Evolutionary conservation across 2,329 filamentous ascomycete species (phyloP).

Genomic region (Dactylellina parvicollis): DNA sequence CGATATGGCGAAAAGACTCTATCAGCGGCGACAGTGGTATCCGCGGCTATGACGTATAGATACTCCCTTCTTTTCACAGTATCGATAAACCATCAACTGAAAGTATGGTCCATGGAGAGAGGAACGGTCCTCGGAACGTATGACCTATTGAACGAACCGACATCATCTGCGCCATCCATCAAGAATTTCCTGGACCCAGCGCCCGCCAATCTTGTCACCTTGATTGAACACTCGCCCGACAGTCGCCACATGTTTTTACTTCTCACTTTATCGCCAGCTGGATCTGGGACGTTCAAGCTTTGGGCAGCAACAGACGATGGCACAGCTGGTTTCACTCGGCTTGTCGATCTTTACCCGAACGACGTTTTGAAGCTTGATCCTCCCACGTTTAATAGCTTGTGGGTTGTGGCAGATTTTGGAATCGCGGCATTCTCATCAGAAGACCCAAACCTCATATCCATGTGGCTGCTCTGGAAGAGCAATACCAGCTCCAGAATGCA

Average conservation of each 20-base stretch:
- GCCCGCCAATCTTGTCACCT: constrained; percentile 56
- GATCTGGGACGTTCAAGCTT: constrained; percentile 91
- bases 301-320: constrained; percentile 74
- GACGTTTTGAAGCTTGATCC: constrained; percentile 73
- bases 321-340: constrained; percentile 54
- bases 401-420: constrained; percentile 81
- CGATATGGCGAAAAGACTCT: constrained; percentile 57
- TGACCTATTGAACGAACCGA: constrained; percentile 75
- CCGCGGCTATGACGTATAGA: constrained; percentile 60
- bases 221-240: constrained; percentile 63
- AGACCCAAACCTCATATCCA: constrained; percentile 67
- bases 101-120: constrained; percentile 86
- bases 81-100: constrained; percentile 86
- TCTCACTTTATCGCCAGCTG: constrained; percentile 86
- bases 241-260: constrained; percentile 69
- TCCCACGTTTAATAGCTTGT: constrained; percentile 77
- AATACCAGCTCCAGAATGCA: constrained; percentile 81
- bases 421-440: constrained; percentile 66
- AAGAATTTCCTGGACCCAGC: constrained; percentile 58
- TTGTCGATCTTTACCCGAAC: constrained; percentile 75
- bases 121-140: constrained; percentile 79
- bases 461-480: constrained; percentile 87
- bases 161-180: constrained; percentile 52
- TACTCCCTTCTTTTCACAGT: constrained; percentile 73
- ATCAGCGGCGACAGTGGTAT: constrained; percentile 57